Percentiles rank a stretch among this genome's conserved stretches.
Evolutionary conservation across 1,284 basidiomycete species (phyloP).

Genomic region (Ustilago lituana): DNA sequence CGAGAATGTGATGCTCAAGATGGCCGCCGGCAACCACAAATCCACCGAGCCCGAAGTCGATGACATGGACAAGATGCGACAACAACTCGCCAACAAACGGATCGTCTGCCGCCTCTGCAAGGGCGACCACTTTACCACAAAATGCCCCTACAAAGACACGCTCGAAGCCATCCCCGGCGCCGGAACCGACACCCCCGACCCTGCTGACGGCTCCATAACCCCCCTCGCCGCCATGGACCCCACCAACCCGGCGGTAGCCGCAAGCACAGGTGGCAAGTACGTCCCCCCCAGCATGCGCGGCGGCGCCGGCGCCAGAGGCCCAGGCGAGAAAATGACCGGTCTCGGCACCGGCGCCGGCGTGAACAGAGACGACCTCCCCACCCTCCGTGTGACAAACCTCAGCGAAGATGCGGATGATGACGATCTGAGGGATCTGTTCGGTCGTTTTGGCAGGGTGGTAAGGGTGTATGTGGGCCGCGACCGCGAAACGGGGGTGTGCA

Average conservation of each 20-base stretch:
- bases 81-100: conserved; percentile 78
- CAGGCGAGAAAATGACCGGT: conserved; percentile 82
- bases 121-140: conserved; percentile 96
- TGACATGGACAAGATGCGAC: conserved; percentile 78
- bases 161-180: conserved; percentile 75
- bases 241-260: conserved; percentile 63
- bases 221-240: conserved; percentile 65
- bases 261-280: conserved; percentile 77
- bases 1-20: conserved; percentile 85
- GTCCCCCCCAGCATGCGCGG: conserved; percentile 89
- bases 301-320: conserved; percentile 72
- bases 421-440: conserved; percentile 91
- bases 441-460: conserved; percentile 74
- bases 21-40: conserved; percentile 75
- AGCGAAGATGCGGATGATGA: conserved; percentile 94
- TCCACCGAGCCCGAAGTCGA: conserved; percentile 76
- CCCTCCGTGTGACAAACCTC: conserved; percentile 95
- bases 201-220: conserved; percentile 72
- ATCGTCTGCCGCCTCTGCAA: conserved; percentile 94
- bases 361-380: conserved; percentile 89
- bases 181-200: conserved; percentile 58
- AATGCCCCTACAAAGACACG: conserved; percentile 97
- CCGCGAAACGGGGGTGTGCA: conserved; percentile 91
- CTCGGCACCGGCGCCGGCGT: conserved; percentile 65
- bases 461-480: conserved; percentile 94